Evolutionary conservation across 495 filamentous ascomycete species (phyloP), one percentile per base, ranked within the genome.

Genomic region (Penicillium paradoxum): DNA sequence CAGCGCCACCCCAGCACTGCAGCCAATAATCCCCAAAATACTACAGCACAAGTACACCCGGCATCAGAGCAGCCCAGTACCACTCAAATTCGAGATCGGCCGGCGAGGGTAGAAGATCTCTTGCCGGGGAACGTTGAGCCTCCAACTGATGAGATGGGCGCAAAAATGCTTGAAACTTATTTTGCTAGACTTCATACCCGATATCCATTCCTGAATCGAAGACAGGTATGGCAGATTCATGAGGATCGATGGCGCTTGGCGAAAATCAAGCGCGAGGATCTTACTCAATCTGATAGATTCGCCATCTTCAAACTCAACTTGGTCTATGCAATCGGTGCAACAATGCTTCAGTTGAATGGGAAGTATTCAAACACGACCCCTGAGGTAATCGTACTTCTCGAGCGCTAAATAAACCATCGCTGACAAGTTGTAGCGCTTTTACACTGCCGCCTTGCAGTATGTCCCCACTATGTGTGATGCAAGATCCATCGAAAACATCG

Each of bases 241-340:
- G 64, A 72, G 17, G 70, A 72, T 27, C 65, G 77, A 24, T 74
- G 72, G 68, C 57, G 59, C 18, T 58, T 79, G 27, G 64, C 68
- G 2, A 73, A 68, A 49, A 63, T 58, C 15, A 76, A 73, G 42
- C 65, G 70, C 6, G 71, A 73, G 55, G 66, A 74, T 2, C 58
- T 74, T 2, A 59, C 69, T 13, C 57, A 63, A 40, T 47, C 58
- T 19, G 73, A 81, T 40, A 69, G 71, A 51, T 78, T 74, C 54
- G 73, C 71, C 0, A 70, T 78, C 6, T 81, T 81, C 52, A 76
- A 78, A 41, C 58, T 79, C 6, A 79, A 79, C 45, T 53, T 81
- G 55, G 67, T 74, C 1, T 81, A 81, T 64, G 76, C 75, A 13
- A 81, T 79, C 53, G 76, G 76, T 0, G 71, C 77, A 9, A 77